Evolutionary conservation across 257 asterid species (phyloP), one percentile per base, ranked within the genome.

Genomic region (Solanum pinnatisectum): DNA sequence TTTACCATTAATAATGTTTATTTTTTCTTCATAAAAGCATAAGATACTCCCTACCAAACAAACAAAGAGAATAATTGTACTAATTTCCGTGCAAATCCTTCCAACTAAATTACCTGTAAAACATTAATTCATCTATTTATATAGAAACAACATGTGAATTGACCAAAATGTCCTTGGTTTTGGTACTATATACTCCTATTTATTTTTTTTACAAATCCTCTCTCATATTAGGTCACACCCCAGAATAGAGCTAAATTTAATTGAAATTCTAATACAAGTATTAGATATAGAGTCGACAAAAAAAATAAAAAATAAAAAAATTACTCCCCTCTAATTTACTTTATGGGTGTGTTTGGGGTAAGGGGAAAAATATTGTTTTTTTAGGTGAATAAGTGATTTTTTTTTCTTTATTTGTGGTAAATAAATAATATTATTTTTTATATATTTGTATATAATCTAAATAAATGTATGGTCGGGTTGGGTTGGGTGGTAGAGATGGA

Each of bases 71-170:
- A 90, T 85, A 87, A 88, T 89, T 96, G 92, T 14, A 14, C 9
- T 81, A 10, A 81, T 72, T 93, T 92, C 98, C 98, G 96, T 96
- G 94, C 96, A 93, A 91, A 88, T 91, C 92, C 89, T 88, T 93
- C 89, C 92, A 93, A 92, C 94, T 71, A 92, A 84, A 88, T 91
- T 93, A 95, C 93, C 94, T 71, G 94, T 87, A 89, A 86, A 30
- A 36, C 40, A 27, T 30, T 8, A 16, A 81, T 81, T 27, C 39
- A 10, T 79, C 16, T 35, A 25, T 5, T 8, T 44, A 46, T 30
- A 13, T 46, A 25, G 2, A 44, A 52, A 20, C 79, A 87, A 14
- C 7, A 33, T 5, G 10, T 36, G 22, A 25, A 25, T 33, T 27
- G 52, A 72, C 88, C 14, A 83, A 82, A 68, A 39, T 76, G 52